A percentile compares a stretch with the other conserved stretches of the same genome.
Evolutionary conservation across 176 grass and related monocot genomes (phyloP).

Genomic region (Carex cristatella): DNA sequence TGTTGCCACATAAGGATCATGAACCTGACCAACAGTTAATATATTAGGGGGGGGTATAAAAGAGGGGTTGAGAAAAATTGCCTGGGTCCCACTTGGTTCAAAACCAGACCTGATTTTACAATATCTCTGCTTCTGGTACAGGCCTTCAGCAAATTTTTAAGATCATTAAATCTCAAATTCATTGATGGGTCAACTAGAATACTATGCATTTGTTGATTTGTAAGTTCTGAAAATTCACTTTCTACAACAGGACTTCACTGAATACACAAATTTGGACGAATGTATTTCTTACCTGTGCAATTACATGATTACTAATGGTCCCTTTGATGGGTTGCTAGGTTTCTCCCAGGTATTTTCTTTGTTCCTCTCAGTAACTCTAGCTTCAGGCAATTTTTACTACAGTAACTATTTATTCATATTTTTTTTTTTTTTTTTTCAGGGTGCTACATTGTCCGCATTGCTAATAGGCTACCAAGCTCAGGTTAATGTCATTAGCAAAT

Average conservation of each 20-base stretch:
- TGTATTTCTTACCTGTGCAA: slow-evolving; percentile 59
- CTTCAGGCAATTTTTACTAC: background rate
- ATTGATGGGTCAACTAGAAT: background rate
- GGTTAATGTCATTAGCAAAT: slow-evolving; percentile 23
- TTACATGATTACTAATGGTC: slow-evolving; percentile 76
- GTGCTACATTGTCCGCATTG: slow-evolving; percentile 64
- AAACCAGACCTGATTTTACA: background rate
- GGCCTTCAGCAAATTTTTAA: background rate
- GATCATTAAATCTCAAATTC: background rate
- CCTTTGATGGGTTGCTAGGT: slow-evolving; percentile 74
- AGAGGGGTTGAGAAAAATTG: background rate
- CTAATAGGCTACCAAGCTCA: slow-evolving; percentile 76
- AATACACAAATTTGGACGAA: slow-evolving; percentile 78
- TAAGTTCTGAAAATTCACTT: background rate
- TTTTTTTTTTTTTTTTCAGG: slow-evolving; percentile 33
- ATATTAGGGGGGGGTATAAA: background rate
- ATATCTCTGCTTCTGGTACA: background rate
- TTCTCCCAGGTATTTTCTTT: slow-evolving; percentile 72
- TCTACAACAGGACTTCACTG: slow-evolving; percentile 57
- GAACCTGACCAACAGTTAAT: background rate
- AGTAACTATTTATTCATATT: background rate
- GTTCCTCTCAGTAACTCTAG: background rate
- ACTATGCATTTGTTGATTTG: background rate
- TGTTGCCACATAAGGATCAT: background rate
- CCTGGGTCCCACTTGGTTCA: background rate